Percentiles rank a stretch among this genome's conserved stretches.
These are phyloP conservation scores for Trifolium fragiferum DNA, from an alignment of 306 rosid genomes.

Conservation along the genomic window DNA sequence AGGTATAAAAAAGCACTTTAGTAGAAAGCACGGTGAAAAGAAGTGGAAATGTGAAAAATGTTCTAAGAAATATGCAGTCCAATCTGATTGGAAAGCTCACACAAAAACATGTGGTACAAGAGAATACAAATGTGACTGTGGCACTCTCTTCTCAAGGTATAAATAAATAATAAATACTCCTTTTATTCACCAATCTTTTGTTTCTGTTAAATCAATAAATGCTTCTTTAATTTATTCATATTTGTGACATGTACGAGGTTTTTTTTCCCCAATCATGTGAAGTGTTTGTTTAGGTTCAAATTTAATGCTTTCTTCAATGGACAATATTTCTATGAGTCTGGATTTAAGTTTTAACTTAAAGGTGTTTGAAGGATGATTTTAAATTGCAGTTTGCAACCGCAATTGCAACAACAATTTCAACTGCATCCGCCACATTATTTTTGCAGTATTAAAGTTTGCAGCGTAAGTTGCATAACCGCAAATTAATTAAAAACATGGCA, in stretches of 20 bases:
- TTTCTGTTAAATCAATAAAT: conserved; percentile 28
- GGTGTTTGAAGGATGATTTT: neutral
- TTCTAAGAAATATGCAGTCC: conserved; percentile 94
- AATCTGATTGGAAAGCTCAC: conserved; percentile 98
- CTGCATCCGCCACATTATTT: neutral
- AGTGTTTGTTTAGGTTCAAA: conserved; percentile 38
- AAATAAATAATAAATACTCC: conserved; percentile 3
- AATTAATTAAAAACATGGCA: neutral
- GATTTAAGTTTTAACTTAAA: neutral
- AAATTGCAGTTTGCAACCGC: neutral
- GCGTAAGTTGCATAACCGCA: no score
- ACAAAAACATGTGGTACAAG: conserved; percentile 93
- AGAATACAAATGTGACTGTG: conserved; percentile 95
- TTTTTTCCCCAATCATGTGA: conserved; percentile 33
- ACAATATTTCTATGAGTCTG: neutral
- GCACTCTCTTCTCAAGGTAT: conserved; percentile 93
- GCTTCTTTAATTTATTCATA: conserved; percentile 30
- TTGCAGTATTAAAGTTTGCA: no score
- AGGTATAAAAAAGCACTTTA: conserved; percentile 91
- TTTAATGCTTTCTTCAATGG: conserved; percentile 49
- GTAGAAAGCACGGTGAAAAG: conserved; percentile 95
- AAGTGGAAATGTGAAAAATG: conserved; percentile 99
- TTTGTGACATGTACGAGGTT: conserved; percentile 46
- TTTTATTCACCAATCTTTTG: conserved; percentile 24
- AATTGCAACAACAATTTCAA: neutral